These are phyloP conservation scores for Cornus florida DNA, from an alignment of 148 eudicot species.

Conservation along the genomic window DNA sequence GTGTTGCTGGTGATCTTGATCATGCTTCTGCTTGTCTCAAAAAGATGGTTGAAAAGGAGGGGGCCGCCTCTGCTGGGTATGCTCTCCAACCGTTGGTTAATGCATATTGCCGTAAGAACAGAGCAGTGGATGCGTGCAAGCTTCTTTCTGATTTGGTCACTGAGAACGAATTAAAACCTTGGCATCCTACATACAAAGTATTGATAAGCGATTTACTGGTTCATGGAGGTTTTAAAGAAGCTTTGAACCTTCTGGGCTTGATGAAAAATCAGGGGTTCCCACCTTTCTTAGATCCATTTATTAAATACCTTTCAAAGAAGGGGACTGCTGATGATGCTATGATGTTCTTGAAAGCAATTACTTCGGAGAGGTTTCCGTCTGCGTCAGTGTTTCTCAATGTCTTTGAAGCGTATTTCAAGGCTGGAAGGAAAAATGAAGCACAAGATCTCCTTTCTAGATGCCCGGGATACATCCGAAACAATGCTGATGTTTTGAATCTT, in stretches of 20 bases:
- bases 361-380: conserved; percentile 58
- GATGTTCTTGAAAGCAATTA: conserved; percentile 50
- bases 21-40: conserved; percentile 53
- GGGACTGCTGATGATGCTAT: conserved; percentile 69
- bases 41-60: conserved; percentile 49
- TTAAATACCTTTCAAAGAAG: conserved; percentile 48
- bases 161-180: conserved; percentile 41
- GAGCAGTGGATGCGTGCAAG: conserved; percentile 57
- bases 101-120: conserved; percentile 45
- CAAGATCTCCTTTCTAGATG: conserved; percentile 66
- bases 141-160: conserved; percentile 48
- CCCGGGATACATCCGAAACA: conserved; percentile 55
- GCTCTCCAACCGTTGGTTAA: conserved; percentile 53
- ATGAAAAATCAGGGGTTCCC: conserved; percentile 86
- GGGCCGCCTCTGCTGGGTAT: conserved; percentile 41
- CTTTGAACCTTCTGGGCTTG: conserved; percentile 49
- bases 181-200: conserved; percentile 61
- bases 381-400: conserved; percentile 40
- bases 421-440: conserved; percentile 63
- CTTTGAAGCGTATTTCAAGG: conserved; percentile 65
- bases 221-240: conserved; percentile 51
- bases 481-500: conserved; percentile 76
- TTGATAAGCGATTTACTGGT: conserved; percentile 57
- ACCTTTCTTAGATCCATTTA: conserved; percentile 65
- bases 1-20: conserved; percentile 52